Evolutionary conservation across 768 basidiomycete species (phyloP).

Genomic region (Austroboletus eburneus): DNA sequence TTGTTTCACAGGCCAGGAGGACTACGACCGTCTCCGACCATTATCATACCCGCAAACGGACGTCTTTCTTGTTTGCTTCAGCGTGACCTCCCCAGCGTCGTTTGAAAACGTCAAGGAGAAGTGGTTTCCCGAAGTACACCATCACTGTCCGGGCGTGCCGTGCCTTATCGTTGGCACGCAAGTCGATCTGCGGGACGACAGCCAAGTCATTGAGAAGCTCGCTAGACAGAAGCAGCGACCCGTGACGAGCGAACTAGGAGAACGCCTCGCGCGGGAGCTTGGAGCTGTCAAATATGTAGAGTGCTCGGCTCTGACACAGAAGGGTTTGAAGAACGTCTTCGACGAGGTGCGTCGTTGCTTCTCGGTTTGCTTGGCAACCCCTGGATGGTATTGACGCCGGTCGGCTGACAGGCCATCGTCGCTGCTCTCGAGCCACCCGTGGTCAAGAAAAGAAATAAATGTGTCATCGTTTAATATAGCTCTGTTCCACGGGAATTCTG

Average conservation of each 20-base stretch:
- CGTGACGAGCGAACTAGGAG: slow-evolving; percentile 82
- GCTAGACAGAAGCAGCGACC: slow-evolving; percentile 95
- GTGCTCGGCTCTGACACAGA: slow-evolving; percentile 98
- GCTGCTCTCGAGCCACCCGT: slow-evolving; percentile 98
- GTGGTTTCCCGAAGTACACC: slow-evolving; percentile 99
- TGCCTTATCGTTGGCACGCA: slow-evolving; percentile 99
- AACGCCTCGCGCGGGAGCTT: slow-evolving; percentile 92
- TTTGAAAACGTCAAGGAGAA: slow-evolving; percentile 99
- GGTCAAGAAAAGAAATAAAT: slow-evolving; percentile 73
- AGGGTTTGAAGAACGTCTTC: slow-evolving; percentile 99
- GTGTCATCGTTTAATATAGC: slow-evolving; percentile 74
- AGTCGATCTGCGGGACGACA: slow-evolving; percentile 93
- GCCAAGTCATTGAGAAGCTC: slow-evolving; percentile 91
- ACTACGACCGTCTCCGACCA: slow-evolving; percentile 98
- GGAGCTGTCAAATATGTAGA: slow-evolving; percentile 99
- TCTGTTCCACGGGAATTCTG: slow-evolving; percentile 24
- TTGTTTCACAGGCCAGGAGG: slow-evolving; percentile 80
- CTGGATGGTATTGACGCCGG: slow-evolving; percentile 7
- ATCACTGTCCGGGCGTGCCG: slow-evolving; percentile 98
- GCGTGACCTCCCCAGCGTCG: slow-evolving; percentile 95
- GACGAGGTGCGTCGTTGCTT: slow-evolving; percentile 74
- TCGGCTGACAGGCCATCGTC: slow-evolving; percentile 71
- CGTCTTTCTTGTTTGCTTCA: slow-evolving; percentile 99
- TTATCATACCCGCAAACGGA: slow-evolving; percentile 99
- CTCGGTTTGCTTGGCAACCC: not conserved